Conservation (phyloP, 140 eudicot species). For the Anethum foeniculum region DNA sequence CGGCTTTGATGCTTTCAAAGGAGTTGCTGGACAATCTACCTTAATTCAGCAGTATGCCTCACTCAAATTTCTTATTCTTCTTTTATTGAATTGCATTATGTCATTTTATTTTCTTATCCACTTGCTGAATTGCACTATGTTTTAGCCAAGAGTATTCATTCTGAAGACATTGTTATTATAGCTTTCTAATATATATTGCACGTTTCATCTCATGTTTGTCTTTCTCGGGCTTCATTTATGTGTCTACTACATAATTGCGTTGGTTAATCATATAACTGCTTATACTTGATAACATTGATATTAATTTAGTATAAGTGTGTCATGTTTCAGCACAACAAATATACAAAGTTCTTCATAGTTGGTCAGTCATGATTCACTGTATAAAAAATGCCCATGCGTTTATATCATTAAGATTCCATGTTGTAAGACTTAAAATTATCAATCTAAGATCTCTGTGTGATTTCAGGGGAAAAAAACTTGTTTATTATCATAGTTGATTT, state of each 20-base stretch:
- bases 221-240: neutral
- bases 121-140: neutral
- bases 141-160: neutral
- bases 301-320: neutral
- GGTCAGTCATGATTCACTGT: neutral
- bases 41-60: slow-evolving; percentile 5
- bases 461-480: neutral
- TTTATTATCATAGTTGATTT: neutral
- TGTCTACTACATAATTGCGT: neutral
- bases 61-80: neutral
- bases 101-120: neutral
- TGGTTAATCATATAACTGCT: neutral
- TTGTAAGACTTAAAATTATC: neutral
- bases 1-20: neutral
- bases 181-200: neutral
- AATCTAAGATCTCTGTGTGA: neutral
- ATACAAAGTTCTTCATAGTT: neutral
- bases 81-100: neutral
- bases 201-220: neutral
- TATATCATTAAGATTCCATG: neutral
- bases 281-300: neutral
- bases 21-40: neutral
- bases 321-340: neutral
- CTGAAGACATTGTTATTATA: neutral
- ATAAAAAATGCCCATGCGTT: neutral